phyloP scores from a whole-genome alignment of 2,329 filamentous ascomycete species.

The Chalaropsis thielavioides region DNA sequence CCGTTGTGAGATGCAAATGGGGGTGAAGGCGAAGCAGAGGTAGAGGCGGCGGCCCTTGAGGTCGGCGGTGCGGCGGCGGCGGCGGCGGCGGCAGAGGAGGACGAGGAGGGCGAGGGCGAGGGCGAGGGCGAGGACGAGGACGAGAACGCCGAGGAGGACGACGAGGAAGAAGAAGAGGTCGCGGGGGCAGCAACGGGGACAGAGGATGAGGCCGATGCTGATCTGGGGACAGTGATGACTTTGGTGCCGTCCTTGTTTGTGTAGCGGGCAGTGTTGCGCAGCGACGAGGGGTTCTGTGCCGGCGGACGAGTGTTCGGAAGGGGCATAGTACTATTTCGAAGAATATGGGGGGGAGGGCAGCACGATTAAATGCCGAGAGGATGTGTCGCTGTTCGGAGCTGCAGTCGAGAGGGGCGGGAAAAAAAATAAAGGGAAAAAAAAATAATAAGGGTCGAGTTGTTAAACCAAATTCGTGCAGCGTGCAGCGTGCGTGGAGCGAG shows the following conservation, averaged over 20 bases:
- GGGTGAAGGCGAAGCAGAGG: constrained; percentile 29
- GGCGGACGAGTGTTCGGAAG: constrained; percentile 39
- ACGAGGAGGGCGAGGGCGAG: neutral
- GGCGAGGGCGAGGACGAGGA: neutral
- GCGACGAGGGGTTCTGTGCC: constrained; percentile 36
- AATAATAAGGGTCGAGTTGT: constrained; percentile 13
- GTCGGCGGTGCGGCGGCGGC: neutral
- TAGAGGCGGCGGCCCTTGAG: neutral
- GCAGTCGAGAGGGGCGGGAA: constrained; percentile 6
- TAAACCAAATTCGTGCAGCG: neutral
- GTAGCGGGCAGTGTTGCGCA: constrained; percentile 44
- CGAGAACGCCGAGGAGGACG: no score
- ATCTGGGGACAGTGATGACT: constrained; percentile 50
- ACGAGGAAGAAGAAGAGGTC: constrained; percentile 25
- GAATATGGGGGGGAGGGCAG: constrained; percentile 15
- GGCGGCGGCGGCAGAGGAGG: neutral
- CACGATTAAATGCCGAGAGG: neutral
- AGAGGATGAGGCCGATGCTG: constrained; percentile 28
- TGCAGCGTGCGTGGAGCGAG: constrained; percentile 4
- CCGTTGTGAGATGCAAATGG: constrained; percentile 21
- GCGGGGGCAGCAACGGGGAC: constrained; percentile 30
- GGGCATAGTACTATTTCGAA: constrained; percentile 32
- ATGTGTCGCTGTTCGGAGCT: neutral
- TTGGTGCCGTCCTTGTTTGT: constrained; percentile 56
- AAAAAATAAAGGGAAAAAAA: constrained; percentile 5